Conservation (phyloP, 257 asterid species). For the Forsythia viridissima region DNA sequence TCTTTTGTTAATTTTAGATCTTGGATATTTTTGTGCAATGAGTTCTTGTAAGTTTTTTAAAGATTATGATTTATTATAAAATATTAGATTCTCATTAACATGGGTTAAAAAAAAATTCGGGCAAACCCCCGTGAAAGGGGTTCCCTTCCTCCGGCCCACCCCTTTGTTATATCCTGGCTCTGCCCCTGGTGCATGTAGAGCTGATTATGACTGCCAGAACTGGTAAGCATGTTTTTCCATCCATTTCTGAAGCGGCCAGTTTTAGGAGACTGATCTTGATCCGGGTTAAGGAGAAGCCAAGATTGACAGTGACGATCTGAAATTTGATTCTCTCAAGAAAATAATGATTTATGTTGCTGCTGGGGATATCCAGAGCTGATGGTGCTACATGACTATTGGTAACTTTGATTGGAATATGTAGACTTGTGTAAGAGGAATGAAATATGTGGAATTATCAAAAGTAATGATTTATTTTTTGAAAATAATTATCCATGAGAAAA, state of each 20-base stretch:
- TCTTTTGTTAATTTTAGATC: too few species aligned
- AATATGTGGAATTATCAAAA: not conserved
- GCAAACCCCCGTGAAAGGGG: too few species aligned
- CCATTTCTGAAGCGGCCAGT: not conserved
- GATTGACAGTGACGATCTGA: not conserved
- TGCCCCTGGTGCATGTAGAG: not conserved
- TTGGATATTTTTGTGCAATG: too few species aligned
- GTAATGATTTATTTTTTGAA: not conserved
- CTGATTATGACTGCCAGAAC: not conserved
- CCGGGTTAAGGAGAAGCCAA: not conserved
- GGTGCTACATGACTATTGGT: not conserved
- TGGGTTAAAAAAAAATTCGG: too few species aligned
- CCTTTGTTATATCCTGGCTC: too few species aligned
- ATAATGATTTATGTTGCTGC: not conserved
- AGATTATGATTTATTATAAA: too few species aligned
- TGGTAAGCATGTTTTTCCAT: too few species aligned
- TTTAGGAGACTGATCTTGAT: not conserved
- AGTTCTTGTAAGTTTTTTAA: too few species aligned
- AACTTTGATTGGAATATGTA: not conserved
- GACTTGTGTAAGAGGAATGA: not conserved
- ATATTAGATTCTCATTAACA: too few species aligned
- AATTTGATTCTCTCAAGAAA: not conserved
- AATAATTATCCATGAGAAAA: not conserved
- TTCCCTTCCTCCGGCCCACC: too few species aligned
- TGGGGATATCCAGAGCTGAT: not conserved